These are phyloP conservation scores for Daldinia sp. DNA, from an alignment of 2,329 filamentous ascomycete genomes.

Conservation along the genomic window DNA sequence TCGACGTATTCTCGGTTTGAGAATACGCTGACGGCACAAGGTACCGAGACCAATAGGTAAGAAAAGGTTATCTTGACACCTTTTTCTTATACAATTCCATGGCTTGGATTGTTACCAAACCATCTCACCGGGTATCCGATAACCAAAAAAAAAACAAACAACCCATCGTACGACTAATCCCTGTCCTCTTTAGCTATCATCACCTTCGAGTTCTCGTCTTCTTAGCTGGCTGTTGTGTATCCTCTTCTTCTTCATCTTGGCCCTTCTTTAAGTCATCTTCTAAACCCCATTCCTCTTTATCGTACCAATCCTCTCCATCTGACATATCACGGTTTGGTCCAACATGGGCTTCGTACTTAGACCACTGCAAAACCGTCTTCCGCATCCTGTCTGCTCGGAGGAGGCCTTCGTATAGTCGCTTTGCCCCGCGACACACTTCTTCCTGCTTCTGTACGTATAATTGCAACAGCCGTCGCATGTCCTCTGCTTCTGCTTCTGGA, in stretches of 20 bases:
- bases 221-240: conserved; percentile 65
- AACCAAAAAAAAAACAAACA: conserved; percentile 19
- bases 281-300: conserved; percentile 80
- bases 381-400: conserved; percentile 76
- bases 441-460: conserved; percentile 87
- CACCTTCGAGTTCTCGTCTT: conserved; percentile 67
- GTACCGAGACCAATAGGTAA: neutral
- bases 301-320: conserved; percentile 90
- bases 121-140: conserved; percentile 34
- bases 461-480: conserved; percentile 76
- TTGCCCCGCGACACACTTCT: conserved; percentile 77
- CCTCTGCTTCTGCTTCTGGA: conserved; percentile 77
- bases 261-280: conserved; percentile 81
- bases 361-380: conserved; percentile 75
- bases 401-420: conserved; percentile 73
- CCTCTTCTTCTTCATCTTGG: conserved; percentile 83
- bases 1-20: neutral
- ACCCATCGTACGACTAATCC: neutral
- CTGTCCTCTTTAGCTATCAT: conserved; percentile 12
- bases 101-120: neutral
- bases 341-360: conserved; percentile 78
- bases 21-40: neutral
- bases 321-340: conserved; percentile 76
- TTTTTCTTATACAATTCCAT: neutral
- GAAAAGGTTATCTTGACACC: neutral